Conservation (phyloP, 202 grass and related monocot genomes). For the Schoenoplectus triqueter region DNA sequence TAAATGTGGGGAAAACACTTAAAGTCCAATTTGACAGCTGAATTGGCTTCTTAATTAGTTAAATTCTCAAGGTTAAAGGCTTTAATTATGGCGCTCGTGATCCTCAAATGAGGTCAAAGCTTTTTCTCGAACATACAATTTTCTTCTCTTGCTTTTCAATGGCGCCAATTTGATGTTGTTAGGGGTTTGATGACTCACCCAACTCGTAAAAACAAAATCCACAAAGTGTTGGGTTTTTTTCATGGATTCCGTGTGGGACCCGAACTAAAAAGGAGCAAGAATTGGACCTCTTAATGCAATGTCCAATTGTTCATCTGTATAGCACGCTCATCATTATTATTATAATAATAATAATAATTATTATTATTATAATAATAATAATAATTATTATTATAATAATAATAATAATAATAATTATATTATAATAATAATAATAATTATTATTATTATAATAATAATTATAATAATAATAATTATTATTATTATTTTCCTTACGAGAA, state of each 20-base stretch:
- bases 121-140: background rate
- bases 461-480: too few species aligned
- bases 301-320: background rate
- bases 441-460: too few species aligned
- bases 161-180: background rate
- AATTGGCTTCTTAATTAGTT: background rate
- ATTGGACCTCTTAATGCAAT: background rate
- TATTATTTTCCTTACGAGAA: too few species aligned
- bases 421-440: too few species aligned
- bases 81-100: background rate
- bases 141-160: background rate
- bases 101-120: background rate
- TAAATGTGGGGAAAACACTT: background rate
- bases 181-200: background rate
- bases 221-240: background rate
- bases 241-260: background rate
- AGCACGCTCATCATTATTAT: background rate
- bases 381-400: too few species aligned
- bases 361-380: too few species aligned
- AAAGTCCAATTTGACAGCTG: background rate
- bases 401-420: too few species aligned
- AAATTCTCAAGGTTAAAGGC: background rate
- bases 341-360: background rate
- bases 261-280: background rate
- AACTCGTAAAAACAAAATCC: background rate